These are phyloP conservation scores for Tremellales sp. DNA, from an alignment of 1,284 basidiomycete species.

Conservation along the genomic window DNA sequence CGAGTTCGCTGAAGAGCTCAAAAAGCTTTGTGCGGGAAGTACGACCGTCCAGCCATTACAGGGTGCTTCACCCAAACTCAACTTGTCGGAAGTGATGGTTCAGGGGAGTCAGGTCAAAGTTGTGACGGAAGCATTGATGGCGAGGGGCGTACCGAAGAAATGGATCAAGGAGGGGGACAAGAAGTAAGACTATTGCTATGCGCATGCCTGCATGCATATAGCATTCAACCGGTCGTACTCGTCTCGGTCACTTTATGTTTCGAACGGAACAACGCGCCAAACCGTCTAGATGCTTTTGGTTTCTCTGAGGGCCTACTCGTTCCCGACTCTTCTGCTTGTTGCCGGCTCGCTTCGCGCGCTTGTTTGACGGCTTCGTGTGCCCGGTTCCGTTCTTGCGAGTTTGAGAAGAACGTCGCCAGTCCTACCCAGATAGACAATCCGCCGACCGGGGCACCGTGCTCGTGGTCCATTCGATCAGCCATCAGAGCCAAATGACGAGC, in stretches of 20 bases:
- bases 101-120: slow-evolving; percentile 72
- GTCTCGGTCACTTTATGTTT: not conserved
- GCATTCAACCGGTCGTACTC: not conserved
- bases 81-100: slow-evolving; percentile 63
- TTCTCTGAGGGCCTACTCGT: slow-evolving; percentile 1
- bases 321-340: slow-evolving; percentile 4
- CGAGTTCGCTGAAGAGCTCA: slow-evolving; percentile 71
- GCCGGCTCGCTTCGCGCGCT: slow-evolving; percentile 5
- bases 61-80: slow-evolving; percentile 42
- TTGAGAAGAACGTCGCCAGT: slow-evolving; percentile 36
- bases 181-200: not conserved
- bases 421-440: slow-evolving; percentile 41
- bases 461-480: slow-evolving; percentile 40
- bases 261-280: not conserved
- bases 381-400: slow-evolving; percentile 16
- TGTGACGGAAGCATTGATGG: slow-evolving; percentile 62
- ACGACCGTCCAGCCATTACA: slow-evolving; percentile 37
- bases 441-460: slow-evolving; percentile 12
- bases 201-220: not conserved
- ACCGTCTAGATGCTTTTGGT: not conserved
- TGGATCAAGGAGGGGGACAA: slow-evolving; percentile 60
- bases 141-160: slow-evolving; percentile 68
- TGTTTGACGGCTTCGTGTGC: slow-evolving; percentile 14
- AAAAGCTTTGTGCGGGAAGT: slow-evolving; percentile 68
- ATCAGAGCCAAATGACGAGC: slow-evolving; percentile 41